A percentile compares a stretch with the other conserved stretches of the same genome.
Evolutionary conservation across 1,284 basidiomycete genomes (phyloP).

Genomic region (Flammula alnicola): DNA sequence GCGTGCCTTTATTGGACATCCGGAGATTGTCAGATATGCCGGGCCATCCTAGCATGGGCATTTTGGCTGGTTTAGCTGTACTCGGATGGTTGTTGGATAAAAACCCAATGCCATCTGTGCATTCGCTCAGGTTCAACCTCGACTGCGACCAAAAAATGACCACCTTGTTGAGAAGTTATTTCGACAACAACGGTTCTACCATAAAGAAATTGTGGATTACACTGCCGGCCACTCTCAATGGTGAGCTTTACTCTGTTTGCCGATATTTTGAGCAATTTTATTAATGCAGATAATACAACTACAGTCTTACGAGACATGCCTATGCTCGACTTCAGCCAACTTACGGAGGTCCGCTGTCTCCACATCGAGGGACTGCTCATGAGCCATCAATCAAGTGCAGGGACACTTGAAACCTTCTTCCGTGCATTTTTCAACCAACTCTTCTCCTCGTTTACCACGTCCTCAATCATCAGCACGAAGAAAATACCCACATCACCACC

Average conservation of each 20-base stretch:
- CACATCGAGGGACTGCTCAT: constrained; percentile 21
- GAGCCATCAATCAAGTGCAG: constrained; percentile 7
- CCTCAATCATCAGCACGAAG: not conserved
- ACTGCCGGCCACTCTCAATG: constrained; percentile 13
- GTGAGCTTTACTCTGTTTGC: constrained; percentile 8
- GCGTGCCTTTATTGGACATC: constrained; percentile 17
- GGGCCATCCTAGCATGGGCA: constrained; percentile 6
- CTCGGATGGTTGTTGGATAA: constrained; percentile 19
- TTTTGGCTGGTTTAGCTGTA: constrained; percentile 13
- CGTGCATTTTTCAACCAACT: constrained; percentile 15
- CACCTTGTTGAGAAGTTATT: constrained; percentile 13
- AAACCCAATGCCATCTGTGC: constrained; percentile 13
- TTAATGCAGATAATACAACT: not conserved
- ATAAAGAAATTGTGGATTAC: constrained; percentile 21
- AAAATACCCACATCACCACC: not conserved
- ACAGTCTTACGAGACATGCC: constrained; percentile 13
- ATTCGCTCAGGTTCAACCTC: constrained; percentile 14
- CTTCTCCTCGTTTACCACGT: constrained; percentile 10
- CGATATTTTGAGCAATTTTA: not conserved
- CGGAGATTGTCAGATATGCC: constrained; percentile 12
- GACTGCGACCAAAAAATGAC: constrained; percentile 17
- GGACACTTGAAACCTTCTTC: constrained; percentile 15
- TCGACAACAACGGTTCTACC: constrained; percentile 14
- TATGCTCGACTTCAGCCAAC: constrained; percentile 14
- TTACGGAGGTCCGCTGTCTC: constrained; percentile 10